Evolutionary conservation across 768 basidiomycete genomes (phyloP).

Genomic region (Lactarius tabidus): DNA sequence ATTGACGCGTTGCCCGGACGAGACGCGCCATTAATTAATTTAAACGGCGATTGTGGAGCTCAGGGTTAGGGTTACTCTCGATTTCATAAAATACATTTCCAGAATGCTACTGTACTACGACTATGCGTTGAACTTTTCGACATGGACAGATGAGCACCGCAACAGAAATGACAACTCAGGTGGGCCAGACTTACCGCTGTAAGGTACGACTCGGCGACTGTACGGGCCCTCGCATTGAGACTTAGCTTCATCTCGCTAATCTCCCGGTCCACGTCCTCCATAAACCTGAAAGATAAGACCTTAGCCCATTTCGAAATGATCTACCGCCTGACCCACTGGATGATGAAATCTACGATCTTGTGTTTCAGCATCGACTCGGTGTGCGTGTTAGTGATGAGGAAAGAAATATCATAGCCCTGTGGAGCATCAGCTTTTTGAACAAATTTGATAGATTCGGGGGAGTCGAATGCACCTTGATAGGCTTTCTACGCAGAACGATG

Average conservation of each 20-base stretch:
- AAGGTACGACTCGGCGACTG: constrained; percentile 95
- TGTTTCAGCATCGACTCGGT: constrained; percentile 99
- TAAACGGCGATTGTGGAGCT: constrained; percentile 1
- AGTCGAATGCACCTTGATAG: constrained; percentile 62
- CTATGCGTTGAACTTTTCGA: constrained; percentile 29
- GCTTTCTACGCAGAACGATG: constrained; percentile 91
- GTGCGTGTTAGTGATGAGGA: constrained; percentile 95
- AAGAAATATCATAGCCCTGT: constrained; percentile 97
- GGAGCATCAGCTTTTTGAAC: not conserved
- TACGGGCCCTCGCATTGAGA: constrained; percentile 92
- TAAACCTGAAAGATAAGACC: constrained; percentile 58
- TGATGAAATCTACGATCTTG: constrained; percentile 99
- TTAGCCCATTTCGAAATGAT: constrained; percentile 16
- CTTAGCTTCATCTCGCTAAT: constrained; percentile 99
- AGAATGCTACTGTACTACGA: not conserved
- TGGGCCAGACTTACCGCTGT: constrained; percentile 58
- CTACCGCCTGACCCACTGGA: constrained; percentile 55
- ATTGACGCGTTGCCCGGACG: not conserved
- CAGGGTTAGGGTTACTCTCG: constrained; percentile 14
- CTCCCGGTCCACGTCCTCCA: constrained; percentile 99
- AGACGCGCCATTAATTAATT: not conserved
- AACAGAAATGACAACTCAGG: constrained; percentile 6
- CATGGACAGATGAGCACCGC: not conserved
- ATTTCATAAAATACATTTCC: constrained; percentile 24
- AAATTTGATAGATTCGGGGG: not conserved